These are phyloP conservation scores for Chamaenerion angustifolium DNA, from an alignment of 345 rosid genomes.

Conservation along the genomic window DNA sequence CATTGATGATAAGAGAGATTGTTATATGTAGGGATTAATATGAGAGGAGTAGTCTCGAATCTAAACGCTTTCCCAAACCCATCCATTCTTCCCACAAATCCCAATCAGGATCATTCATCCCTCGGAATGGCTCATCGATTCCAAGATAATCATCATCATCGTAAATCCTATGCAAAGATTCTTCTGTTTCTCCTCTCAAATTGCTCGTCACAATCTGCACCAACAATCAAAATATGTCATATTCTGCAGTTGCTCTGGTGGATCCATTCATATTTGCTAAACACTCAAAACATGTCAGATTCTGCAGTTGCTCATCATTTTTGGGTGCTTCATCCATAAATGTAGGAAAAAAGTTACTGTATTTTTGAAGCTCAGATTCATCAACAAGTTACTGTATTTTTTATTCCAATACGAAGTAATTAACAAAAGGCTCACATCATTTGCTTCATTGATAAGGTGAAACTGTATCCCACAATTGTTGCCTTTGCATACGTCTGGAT, in stretches of 20 bases:
- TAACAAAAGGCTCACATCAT: conserved; percentile 38
- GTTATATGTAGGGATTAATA: conserved; percentile 56
- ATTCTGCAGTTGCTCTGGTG: background rate
- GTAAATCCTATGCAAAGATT: conserved; percentile 7
- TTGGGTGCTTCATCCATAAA: background rate
- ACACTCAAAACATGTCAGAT: background rate
- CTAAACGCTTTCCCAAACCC: conserved; percentile 99
- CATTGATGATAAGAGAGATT: background rate
- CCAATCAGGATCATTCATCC: conserved; percentile 57
- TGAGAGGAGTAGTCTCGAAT: conserved; percentile 78
- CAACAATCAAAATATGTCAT: background rate
- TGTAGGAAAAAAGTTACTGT: background rate
- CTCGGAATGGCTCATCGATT: conserved; percentile 34
- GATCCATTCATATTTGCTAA: too few relatives aligned
- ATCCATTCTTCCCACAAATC: conserved; percentile 98
- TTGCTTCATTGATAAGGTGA: conserved; percentile 73
- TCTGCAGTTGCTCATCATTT: background rate
- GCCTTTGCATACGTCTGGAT: conserved; percentile 97
- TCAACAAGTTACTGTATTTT: too few relatives aligned
- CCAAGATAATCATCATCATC: conserved; percentile 23
- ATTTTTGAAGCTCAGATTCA: background rate
- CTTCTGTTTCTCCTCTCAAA: conserved; percentile 25
- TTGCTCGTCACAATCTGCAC: conserved; percentile 53
- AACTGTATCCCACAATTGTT: conserved; percentile 63
- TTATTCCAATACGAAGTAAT: too few relatives aligned